Base-by-base conservation (phyloP, 495 filamentous ascomycete genomes). In the Letharia columbiana region DNA sequence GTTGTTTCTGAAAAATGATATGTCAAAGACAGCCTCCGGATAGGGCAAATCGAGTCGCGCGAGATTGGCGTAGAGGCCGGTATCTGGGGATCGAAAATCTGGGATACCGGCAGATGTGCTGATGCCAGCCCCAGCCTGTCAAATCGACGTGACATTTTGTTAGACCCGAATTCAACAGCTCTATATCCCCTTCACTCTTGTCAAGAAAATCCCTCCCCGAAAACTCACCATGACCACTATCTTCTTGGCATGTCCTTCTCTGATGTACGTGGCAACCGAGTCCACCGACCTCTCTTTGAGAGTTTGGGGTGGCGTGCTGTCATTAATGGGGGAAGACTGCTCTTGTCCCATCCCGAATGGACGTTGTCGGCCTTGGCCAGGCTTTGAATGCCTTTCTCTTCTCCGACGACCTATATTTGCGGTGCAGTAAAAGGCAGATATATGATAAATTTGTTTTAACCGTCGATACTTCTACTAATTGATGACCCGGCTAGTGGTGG, bases 61-160 rank as follows among this genome's bases (percentile, higher is more conserved):
- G 17, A 98, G 83, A 72, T 98, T 97, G 72, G 90, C 85, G 75
- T 98, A 98, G 62, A 96, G 82, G 20, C 91, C 91, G 0, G 84
- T 92, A 68, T 89, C 89, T 71, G 91, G 90, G 4, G 89, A 92
- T 61, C 91, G 83, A 69, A 95, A 96, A 71, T 96, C 91, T 60
- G 91, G 91, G 62, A 95, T 93, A 47, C 91, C 91, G n/a, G 92
- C 85, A 35, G 88, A 90, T 23, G 91, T 93, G 44, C 89, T 91
- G 54, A 84, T 80, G 33, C 81, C 80, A 37, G 80, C 81, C 54
- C 81, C 80, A 6, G 50, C 23, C 64, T 66, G 79, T 80, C 79
- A 80, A 47, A 31, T 41, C 50, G 57, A 63, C 9, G 59, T 50
- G 28, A n/a, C 50, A 59, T 8, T 28, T 39, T 23, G 31, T 69